phyloP scores from a whole-genome alignment of 768 basidiomycete species.

The Trichaptum fuscoviolaceum region DNA sequence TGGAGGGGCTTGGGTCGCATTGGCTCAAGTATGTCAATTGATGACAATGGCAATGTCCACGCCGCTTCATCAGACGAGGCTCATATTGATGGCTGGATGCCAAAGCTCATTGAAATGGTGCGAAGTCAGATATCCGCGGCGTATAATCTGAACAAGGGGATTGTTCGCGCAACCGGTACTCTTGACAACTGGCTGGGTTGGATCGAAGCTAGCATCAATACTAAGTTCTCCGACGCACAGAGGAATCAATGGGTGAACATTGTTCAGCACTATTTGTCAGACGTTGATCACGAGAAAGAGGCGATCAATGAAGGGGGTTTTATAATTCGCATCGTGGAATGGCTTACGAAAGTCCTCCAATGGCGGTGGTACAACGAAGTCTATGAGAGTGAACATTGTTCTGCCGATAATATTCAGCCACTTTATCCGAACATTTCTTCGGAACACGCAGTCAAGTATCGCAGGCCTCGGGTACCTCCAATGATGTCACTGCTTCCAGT shows the following conservation, averaged over 20 bases:
- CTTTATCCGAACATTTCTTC: conserved; percentile 10
- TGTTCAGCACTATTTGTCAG: conserved; percentile 26
- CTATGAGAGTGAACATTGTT: conserved; percentile 25
- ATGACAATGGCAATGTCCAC: conserved; percentile 17
- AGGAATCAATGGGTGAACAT: conserved; percentile 26
- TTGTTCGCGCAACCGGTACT: conserved; percentile 20
- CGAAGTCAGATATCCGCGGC: conserved; percentile 31
- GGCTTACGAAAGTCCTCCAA: conserved; percentile 37
- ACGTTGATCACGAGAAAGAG: conserved; percentile 16
- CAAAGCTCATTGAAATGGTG: conserved; percentile 30
- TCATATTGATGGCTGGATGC: conserved; percentile 29
- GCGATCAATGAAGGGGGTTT: conserved; percentile 36
- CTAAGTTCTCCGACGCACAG: conserved; percentile 22
- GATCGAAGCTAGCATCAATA: conserved; percentile 24
- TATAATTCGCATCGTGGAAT: conserved; percentile 39
- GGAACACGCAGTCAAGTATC: conserved; percentile 10
- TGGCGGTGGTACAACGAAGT: conserved; percentile 35
- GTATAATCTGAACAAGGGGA: conserved; percentile 26
- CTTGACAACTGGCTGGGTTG: conserved; percentile 34
- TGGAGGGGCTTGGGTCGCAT: conserved; percentile 38
- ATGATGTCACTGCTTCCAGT: conserved; percentile 26
- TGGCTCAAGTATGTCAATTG: conserved; percentile 18
- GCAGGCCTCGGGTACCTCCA: conserved; percentile 16
- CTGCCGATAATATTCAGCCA: conserved; percentile 13
- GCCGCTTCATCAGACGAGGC: conserved; percentile 10